phyloP scores from a whole-genome alignment of 2,329 filamentous ascomycete genomes.

The Aureobasidium sp. region DNA sequence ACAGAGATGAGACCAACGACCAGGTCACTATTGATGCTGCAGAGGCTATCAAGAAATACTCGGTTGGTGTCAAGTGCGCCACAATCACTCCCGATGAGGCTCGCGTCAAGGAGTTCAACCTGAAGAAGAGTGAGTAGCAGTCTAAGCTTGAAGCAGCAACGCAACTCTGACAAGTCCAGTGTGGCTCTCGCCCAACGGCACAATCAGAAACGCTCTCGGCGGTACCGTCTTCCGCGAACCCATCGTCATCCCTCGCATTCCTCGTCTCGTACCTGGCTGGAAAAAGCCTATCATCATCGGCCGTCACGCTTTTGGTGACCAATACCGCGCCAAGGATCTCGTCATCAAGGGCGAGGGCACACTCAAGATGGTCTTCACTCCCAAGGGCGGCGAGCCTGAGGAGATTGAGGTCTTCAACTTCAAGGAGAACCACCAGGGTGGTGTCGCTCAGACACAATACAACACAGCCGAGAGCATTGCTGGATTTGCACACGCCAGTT shows the following conservation, averaged over 20 bases:
- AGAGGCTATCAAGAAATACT: constrained; percentile 98
- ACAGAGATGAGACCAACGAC: constrained; percentile 93
- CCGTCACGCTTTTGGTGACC: constrained; percentile 95
- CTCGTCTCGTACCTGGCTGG: constrained; percentile 92
- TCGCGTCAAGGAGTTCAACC: constrained; percentile 93
- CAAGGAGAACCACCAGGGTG: constrained; percentile 62
- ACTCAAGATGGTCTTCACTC: constrained; percentile 91
- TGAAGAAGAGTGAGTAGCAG: constrained; percentile 77
- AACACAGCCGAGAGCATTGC: constrained; percentile 95
- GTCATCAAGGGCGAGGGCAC: constrained; percentile 79
- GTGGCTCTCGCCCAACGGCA: constrained; percentile 98
- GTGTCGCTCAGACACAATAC: constrained; percentile 92
- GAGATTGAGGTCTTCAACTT: constrained; percentile 88
- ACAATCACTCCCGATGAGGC: constrained; percentile 98
- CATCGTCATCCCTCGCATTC: constrained; percentile 90
- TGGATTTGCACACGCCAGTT: constrained; percentile 91
- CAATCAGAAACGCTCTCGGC: constrained; percentile 63
- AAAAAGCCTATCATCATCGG: constrained; percentile 99
- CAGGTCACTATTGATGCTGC: constrained; percentile 92
- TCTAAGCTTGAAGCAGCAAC: constrained; percentile 8
- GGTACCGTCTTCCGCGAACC: constrained; percentile 99
- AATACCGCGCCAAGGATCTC: constrained; percentile 93
- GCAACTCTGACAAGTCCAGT: constrained; percentile 44
- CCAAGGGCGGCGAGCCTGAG: constrained; percentile 70
- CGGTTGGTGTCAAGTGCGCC: constrained; percentile 96